Conservation (phyloP, 139 green algal genomes). For the Chlamydomonas sp. region DNA sequence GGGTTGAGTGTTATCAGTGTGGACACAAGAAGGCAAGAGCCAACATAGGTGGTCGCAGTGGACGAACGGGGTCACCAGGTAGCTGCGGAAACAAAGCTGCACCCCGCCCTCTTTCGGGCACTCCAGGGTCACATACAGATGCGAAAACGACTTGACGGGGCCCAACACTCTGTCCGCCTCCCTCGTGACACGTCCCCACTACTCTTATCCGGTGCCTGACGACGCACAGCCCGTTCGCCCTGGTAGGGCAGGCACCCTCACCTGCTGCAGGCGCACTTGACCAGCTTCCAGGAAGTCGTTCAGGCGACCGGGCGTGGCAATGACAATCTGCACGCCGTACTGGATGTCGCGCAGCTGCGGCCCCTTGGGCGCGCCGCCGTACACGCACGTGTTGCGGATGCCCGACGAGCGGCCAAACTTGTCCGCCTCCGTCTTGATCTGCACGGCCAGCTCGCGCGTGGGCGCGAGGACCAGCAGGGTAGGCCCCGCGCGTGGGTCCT, state of each 20-base stretch:
- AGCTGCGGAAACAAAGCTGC: too few species aligned
- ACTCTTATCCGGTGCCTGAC: not conserved
- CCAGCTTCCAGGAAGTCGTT: slow-evolving; percentile 91
- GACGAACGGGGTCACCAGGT: too few species aligned
- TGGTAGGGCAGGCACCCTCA: not conserved
- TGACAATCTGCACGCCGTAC: slow-evolving; percentile 83
- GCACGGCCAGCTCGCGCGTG: slow-evolving; percentile 93
- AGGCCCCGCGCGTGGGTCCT: slow-evolving; percentile 77
- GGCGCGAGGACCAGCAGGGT: slow-evolving; percentile 90
- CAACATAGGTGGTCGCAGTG: too few species aligned
- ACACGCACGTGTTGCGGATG: slow-evolving; percentile 85
- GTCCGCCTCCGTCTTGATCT: slow-evolving; percentile 93
- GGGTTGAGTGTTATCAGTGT: not conserved
- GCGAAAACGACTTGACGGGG: too few species aligned
- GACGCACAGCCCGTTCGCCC: not conserved
- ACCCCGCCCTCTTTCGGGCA: too few species aligned
- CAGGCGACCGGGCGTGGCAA: slow-evolving; percentile 92
- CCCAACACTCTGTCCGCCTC: too few species aligned
- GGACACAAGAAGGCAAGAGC: not conserved
- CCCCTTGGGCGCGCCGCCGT: slow-evolving; percentile 90
- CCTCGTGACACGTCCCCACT: too few species aligned
- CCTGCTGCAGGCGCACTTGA: slow-evolving; percentile 57
- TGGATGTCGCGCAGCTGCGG: slow-evolving; percentile 86
- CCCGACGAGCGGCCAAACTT: slow-evolving; percentile 91
- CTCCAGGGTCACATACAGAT: too few species aligned